A percentile compares a stretch with the other conserved stretches of the same genome.
These are phyloP conservation scores for Globisporangium cylindrosporum DNA, from an alignment of 352 stramenopile species.

Conservation along the genomic window DNA sequence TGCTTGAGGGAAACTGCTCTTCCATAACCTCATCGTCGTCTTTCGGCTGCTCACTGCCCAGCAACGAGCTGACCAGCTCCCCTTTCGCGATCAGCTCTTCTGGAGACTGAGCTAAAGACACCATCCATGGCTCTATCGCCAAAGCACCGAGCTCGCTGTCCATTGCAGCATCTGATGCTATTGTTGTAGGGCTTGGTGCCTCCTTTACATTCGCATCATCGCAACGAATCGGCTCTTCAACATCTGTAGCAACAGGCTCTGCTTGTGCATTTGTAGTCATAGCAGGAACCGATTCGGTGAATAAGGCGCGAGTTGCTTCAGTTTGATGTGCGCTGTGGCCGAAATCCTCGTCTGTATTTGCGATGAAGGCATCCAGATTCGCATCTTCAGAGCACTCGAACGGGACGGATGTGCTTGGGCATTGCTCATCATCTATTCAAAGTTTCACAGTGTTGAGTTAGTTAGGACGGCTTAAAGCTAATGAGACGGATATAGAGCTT, in stretches of 20 bases:
- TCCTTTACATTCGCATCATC: neutral
- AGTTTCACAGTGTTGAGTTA: neutral
- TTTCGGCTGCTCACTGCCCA: conserved; percentile 12
- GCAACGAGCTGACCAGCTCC: conserved; percentile 23
- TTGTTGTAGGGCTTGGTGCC: neutral
- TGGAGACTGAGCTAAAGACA: conserved; percentile 18
- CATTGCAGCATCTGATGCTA: neutral
- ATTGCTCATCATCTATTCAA: neutral
- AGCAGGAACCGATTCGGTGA: too few relatives aligned
- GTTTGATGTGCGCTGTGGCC: neutral
- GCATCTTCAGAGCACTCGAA: conserved; percentile 8
- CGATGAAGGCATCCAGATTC: conserved; percentile 15
- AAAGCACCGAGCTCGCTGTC: conserved; percentile 1
- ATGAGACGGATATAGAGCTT: neutral
- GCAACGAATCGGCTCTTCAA: neutral
- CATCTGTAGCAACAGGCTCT: neutral
- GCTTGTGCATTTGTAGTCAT: neutral
- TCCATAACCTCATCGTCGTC: neutral
- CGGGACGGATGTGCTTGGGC: neutral
- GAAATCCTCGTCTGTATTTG: conserved; percentile 7
- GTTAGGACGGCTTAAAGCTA: neutral
- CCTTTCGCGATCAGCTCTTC: conserved; percentile 24
- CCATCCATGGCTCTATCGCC: conserved; percentile 18
- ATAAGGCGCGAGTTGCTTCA: neutral
- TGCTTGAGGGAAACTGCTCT: conserved; percentile 1